Evolutionary conservation across 257 asterid genomes (phyloP), one percentile per base, ranked within the genome.

Genomic region (Eustoma russellianum): DNA sequence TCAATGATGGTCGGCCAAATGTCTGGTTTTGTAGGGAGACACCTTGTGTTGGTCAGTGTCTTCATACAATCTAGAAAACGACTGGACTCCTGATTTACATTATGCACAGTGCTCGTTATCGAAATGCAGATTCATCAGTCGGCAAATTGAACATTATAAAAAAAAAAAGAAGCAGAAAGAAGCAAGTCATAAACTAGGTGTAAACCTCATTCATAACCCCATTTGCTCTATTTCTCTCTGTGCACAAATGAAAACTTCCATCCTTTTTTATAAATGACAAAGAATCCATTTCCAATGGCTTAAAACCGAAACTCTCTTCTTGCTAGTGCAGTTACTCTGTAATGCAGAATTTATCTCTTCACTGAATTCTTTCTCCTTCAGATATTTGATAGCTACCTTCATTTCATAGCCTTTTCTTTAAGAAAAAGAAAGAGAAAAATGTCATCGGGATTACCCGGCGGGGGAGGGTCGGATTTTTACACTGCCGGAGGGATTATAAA

Each of bases 381-480:
- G 46, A 59, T 54, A 35, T 52, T 66, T 66, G 62, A 16, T 24
- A 24, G 43, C 12, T 38, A 38, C 43, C 13, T 7, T 35, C 5
- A 35, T 35, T 11, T 11, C 43, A 38, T 38, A 38, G 28, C 2
- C n/a, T 8, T 35, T 50, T 41, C 13, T 28, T 45, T 28, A 24
- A 2, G 3, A 4, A 24, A 24, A 24, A 24, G 3, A 19, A 24
- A 24, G 2, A 38, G 6, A 50, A 35, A 55, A 43, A 85, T 85
- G 83, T 68, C 89, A 16, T 80, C 94, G 59, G 81, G 82, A 13
- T 74, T 73, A 67, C 56, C 91, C 74, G 82, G 82, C 55, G 83
- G 83, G 46, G 85, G 83, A 61, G 55, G 67, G 14, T 76, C 74
- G 12, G 91, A 80, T n/a, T 77, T 74, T 61, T 83, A 66, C 63